Evolutionary conservation across 169 alveolate genomes (phyloP).

Genomic region (Babesia sp.): DNA sequence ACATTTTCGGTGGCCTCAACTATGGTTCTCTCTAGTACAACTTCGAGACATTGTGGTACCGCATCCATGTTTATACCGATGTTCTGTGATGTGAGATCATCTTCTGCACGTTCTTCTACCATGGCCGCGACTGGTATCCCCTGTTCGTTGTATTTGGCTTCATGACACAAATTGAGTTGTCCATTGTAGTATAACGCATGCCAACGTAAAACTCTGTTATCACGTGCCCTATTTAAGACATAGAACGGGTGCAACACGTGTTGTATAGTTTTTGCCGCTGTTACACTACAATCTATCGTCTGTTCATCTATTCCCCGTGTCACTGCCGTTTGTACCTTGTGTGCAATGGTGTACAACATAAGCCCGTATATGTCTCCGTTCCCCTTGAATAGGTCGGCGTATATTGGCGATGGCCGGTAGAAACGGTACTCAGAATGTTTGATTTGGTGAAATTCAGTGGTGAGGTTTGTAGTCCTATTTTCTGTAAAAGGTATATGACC

Average conservation of each 20-base stretch:
- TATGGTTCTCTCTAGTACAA: not conserved
- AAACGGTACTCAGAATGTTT: not conserved
- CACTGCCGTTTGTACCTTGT: not conserved
- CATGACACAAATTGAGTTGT: not conserved
- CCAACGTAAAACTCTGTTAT: not conserved
- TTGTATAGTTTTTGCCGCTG: not conserved
- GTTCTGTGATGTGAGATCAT: no score
- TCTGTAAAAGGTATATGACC: conserved; percentile 8
- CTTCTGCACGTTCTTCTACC: no score
- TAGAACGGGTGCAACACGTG: conserved; percentile 34
- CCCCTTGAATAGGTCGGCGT: not conserved
- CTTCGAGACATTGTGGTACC: not conserved
- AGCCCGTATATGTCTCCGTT: conserved; percentile 10
- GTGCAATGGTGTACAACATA: conserved; percentile 11
- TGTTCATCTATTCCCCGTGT: not conserved
- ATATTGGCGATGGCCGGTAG: conserved; percentile 18
- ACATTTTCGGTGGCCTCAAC: not conserved
- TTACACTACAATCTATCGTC: not conserved
- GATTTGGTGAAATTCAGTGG: not conserved
- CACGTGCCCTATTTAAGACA: not conserved
- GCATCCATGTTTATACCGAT: not conserved
- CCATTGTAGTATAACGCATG: conserved; percentile 9
- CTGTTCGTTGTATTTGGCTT: not conserved
- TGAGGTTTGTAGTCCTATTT: not conserved
- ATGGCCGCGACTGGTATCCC: no score